phyloP scores from a whole-genome alignment of 1,284 basidiomycete genomes.

The Phellinidium pouzarii region DNA sequence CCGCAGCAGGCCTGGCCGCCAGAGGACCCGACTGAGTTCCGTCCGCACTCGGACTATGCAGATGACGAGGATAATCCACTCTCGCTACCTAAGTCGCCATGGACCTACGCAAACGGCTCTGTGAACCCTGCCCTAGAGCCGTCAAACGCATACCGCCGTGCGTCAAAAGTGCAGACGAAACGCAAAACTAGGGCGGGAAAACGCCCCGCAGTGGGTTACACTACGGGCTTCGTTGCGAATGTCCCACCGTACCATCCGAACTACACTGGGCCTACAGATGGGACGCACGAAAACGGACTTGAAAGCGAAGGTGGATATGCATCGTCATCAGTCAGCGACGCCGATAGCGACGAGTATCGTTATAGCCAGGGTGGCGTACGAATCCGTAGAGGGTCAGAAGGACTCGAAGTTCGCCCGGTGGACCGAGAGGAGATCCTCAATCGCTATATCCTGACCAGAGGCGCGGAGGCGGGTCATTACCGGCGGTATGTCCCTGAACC shows the following conservation, averaged over 20 bases:
- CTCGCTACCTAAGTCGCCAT: constrained; percentile 56
- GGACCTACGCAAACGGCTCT: constrained; percentile 75
- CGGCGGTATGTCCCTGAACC: constrained; percentile 54
- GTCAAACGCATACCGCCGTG: constrained; percentile 38
- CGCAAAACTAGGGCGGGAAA: constrained; percentile 6
- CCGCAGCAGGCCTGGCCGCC: constrained; percentile 16
- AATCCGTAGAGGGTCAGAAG: constrained; percentile 70
- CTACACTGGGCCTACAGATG: constrained; percentile 37
- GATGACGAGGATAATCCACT: constrained; percentile 36
- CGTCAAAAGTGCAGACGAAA: constrained; percentile 9
- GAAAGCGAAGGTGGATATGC: constrained; percentile 8
- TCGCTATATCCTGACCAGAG: constrained; percentile 46
- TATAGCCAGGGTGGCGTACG: constrained; percentile 24
- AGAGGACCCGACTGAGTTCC: constrained; percentile 13
- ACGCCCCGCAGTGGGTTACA: constrained; percentile 14
- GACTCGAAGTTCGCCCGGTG: constrained; percentile 58
- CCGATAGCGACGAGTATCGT: constrained; percentile 26
- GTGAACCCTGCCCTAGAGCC: constrained; percentile 70
- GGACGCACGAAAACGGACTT: constrained; percentile 18
- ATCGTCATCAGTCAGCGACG: background rate
- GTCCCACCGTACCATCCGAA: constrained; percentile 72
- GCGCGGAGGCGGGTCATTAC: constrained; percentile 51
- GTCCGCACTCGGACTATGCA: constrained; percentile 1
- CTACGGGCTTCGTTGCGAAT: constrained; percentile 28
- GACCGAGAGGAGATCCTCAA: constrained; percentile 55